Base-by-base conservation (phyloP, 768 basidiomycete genomes). In the Austroboletus festivus region DNA sequence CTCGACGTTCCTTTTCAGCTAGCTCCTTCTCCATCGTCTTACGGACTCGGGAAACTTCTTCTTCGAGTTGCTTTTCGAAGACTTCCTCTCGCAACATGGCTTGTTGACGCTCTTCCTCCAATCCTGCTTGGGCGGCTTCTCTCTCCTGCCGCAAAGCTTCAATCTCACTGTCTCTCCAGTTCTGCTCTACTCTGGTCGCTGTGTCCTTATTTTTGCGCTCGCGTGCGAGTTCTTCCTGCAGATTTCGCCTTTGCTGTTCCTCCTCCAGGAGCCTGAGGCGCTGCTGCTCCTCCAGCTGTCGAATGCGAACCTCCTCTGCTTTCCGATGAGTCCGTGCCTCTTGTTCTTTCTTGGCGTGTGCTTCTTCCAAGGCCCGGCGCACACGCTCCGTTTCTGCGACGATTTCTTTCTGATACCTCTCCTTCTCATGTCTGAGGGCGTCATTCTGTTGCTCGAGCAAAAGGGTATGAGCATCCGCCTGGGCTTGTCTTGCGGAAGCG, bases 221-320 rank as follows among this genome's bases (percentile, higher is more conserved):
- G 24, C 57, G 58, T 8, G 46, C 42, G 42, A 69, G 60, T 41
- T 67, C 58, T 11, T 61, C 60, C 26, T 67, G 60, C 38, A 67
- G 47, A 22, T 37, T 42, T 22, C 34, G 21, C 38, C 66, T 57
- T 12, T 47, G 64, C 9, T 50, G 46, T 50, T 67, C 68, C 31
- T 68, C 68, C 33, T 68, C 64, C 7, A 44, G 62, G 23, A 68
- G 51, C 31, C 24, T 61, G 47, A 58, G 53, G 24, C 54, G 58
- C n/a, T 67, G 54, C 23, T 64, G 51, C 31, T 68, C 66, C 26
- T 60, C 62, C 5, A 62, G 50, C 15, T 58, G 46, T 38, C 38
- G 64, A 34, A 62, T 46, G 26, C 62, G 64, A 10, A 35, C 55
- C 37, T 67, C 60, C 40, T 67, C 62, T 3, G 56, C 55, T 40